Evolutionary conservation across 441 rosid species (phyloP).

Genomic region (Metrosideros polymorpha): DNA sequence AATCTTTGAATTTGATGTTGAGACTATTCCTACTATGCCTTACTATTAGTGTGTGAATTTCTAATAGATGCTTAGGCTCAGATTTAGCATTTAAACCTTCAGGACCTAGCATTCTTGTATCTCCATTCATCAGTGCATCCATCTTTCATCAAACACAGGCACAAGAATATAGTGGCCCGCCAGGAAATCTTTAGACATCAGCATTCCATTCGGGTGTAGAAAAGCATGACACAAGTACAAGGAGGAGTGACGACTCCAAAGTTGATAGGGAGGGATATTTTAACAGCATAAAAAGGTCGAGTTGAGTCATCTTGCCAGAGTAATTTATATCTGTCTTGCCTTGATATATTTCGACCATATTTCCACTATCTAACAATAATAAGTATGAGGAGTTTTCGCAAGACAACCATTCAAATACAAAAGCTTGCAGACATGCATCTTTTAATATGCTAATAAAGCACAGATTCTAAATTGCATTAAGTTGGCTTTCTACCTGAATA

Average conservation of each 20-base stretch:
- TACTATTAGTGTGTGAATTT: background rate
- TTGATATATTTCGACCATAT: background rate
- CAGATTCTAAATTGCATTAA: background rate
- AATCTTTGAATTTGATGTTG: background rate
- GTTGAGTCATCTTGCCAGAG: background rate
- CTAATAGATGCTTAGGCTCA: background rate
- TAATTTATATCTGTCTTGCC: background rate
- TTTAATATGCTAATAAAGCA: background rate
- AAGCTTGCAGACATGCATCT: background rate
- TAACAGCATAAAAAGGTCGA: background rate
- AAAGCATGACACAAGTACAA: background rate
- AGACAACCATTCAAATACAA: background rate
- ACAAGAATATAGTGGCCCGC: background rate
- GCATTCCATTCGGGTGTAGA: background rate
- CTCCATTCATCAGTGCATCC: background rate
- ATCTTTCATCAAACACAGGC: background rate
- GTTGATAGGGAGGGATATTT: background rate
- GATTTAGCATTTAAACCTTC: background rate
- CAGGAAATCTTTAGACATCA: background rate
- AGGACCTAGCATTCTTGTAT: background rate
- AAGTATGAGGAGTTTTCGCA: background rate
- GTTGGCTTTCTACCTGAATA: conserved; percentile 48
- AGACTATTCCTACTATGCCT: background rate
- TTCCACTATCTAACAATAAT: background rate
- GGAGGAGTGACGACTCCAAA: background rate